Conservation (phyloP, 2,329 filamentous ascomycete genomes). For the Tolypocladium album region DNA sequence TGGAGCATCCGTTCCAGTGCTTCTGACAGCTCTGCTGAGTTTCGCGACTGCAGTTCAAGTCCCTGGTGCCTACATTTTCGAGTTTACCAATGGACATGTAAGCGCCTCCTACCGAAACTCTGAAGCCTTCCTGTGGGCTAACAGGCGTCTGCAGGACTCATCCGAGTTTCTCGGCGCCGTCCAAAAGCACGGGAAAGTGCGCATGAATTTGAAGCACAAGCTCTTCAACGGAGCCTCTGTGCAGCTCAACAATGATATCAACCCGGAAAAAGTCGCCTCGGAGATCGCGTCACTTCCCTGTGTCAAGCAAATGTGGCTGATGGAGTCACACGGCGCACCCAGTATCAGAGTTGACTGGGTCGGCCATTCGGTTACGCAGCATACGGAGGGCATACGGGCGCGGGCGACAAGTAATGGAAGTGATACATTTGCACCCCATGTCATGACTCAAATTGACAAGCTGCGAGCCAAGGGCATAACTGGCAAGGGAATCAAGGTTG, state of each 20-base stretch:
- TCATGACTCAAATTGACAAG: slow-evolving; percentile 46
- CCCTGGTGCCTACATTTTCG: slow-evolving; percentile 40
- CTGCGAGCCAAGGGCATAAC: slow-evolving; percentile 36
- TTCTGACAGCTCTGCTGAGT: too few relatives aligned
- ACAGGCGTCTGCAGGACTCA: not conserved
- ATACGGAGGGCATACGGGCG: too few relatives aligned
- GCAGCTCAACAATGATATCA: slow-evolving; percentile 34
- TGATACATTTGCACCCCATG: slow-evolving; percentile 31
- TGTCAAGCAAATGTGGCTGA: slow-evolving; percentile 39
- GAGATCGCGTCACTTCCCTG: slow-evolving; percentile 28
- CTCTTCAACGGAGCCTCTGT: slow-evolving; percentile 46
- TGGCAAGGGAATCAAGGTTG: slow-evolving; percentile 42
- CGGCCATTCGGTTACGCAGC: too few relatives aligned
- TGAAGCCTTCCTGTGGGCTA: not conserved
- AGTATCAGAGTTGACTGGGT: not conserved
- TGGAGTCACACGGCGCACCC: slow-evolving; percentile 14
- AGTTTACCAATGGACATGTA: slow-evolving; percentile 40
- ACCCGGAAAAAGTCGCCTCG: slow-evolving; percentile 29
- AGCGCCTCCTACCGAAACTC: not conserved
- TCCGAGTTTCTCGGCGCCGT: not conserved
- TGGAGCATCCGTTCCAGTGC: too few relatives aligned
- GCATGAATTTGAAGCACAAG: slow-evolving; percentile 36
- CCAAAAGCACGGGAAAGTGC: slow-evolving; percentile 21
- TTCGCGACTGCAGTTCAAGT: slow-evolving; percentile 10
- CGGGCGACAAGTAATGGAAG: slow-evolving; percentile 14